Conservation (phyloP, 2,329 filamentous ascomycete genomes). For the Arthroderma uncinatum region DNA sequence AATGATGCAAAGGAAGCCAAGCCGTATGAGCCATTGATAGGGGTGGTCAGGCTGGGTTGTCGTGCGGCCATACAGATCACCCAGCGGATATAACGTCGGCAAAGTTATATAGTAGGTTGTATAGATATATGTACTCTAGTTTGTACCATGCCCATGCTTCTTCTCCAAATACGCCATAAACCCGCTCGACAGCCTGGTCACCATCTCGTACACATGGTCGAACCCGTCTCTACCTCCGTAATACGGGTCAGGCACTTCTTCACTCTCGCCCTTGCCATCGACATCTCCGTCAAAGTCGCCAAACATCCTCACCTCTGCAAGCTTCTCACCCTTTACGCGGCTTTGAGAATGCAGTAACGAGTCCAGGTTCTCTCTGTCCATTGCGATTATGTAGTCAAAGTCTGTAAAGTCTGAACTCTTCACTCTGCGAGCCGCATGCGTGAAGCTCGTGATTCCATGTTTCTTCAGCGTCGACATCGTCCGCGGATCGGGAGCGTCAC, state of each 20-base stretch:
- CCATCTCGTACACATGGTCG: constrained; percentile 75
- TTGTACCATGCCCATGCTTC: constrained; percentile 12
- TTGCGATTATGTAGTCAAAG: constrained; percentile 91
- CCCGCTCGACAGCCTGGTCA: constrained; percentile 61
- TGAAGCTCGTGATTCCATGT: constrained; percentile 66
- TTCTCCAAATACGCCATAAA: constrained; percentile 53
- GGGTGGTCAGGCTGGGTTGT: constrained; percentile 80
- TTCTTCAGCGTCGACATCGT: constrained; percentile 67
- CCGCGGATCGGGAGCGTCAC: constrained; percentile 64
- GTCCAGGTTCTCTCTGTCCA: constrained; percentile 72
- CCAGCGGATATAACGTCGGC: constrained; percentile 30
- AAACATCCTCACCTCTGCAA: constrained; percentile 62
- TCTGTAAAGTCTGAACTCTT: constrained; percentile 59
- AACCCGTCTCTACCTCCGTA: constrained; percentile 80
- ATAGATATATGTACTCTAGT: not conserved
- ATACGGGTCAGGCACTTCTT: constrained; percentile 80
- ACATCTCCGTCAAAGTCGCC: constrained; percentile 58
- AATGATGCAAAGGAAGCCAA: constrained; percentile 83
- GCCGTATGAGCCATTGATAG: constrained; percentile 80
- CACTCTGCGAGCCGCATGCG: constrained; percentile 66
- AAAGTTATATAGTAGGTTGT: not conserved
- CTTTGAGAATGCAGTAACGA: constrained; percentile 54
- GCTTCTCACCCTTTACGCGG: constrained; percentile 32
- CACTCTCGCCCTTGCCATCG: not conserved
- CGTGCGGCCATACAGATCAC: constrained; percentile 84